Evolutionary conservation across 768 basidiomycete species (phyloP).

Genomic region (Tephrocybe rancida): DNA sequence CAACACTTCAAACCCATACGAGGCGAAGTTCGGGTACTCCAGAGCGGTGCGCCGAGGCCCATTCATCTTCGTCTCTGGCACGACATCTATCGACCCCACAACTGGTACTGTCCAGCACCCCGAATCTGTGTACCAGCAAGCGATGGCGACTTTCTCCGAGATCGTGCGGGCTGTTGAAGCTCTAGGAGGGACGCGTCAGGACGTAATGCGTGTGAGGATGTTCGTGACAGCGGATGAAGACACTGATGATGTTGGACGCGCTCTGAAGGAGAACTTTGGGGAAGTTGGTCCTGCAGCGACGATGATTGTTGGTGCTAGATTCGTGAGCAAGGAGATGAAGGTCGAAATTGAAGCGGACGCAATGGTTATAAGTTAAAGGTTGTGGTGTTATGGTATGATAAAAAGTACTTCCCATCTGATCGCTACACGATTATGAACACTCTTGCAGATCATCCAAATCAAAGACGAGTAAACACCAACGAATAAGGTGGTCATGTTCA

Average conservation of each 20-base stretch:
- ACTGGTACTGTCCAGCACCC: slow-evolving; percentile 43
- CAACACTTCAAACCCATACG: slow-evolving; percentile 50
- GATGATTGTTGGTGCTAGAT: slow-evolving; percentile 51
- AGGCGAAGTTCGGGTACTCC: slow-evolving; percentile 52
- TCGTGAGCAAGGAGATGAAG: slow-evolving; percentile 49
- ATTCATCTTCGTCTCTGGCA: slow-evolving; percentile 56
- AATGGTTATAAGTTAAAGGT: slow-evolving; percentile 26
- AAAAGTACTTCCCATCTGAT: neutral
- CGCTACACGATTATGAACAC: neutral
- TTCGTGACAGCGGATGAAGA: slow-evolving; percentile 47
- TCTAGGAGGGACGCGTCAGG: slow-evolving; percentile 42
- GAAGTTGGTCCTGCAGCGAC: slow-evolving; percentile 50
- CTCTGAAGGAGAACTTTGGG: slow-evolving; percentile 45
- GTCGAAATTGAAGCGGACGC: slow-evolving; percentile 62
- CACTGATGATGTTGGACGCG: slow-evolving; percentile 34
- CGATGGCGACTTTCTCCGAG: slow-evolving; percentile 43
- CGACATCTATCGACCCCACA: slow-evolving; percentile 46
- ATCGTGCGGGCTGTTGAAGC: slow-evolving; percentile 44
- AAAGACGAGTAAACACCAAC: neutral
- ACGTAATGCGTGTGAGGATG: slow-evolving; percentile 51
- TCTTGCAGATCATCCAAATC: neutral
- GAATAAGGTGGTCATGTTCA: neutral
- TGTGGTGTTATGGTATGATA: no score
- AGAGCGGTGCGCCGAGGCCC: slow-evolving; percentile 53
- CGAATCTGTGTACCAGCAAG: slow-evolving; percentile 47